Evolutionary conservation across 225 moss, liverwort and hornwort genomes (phyloP), one percentile per base, ranked within the genome.

Genomic region (Neckera pumila): DNA sequence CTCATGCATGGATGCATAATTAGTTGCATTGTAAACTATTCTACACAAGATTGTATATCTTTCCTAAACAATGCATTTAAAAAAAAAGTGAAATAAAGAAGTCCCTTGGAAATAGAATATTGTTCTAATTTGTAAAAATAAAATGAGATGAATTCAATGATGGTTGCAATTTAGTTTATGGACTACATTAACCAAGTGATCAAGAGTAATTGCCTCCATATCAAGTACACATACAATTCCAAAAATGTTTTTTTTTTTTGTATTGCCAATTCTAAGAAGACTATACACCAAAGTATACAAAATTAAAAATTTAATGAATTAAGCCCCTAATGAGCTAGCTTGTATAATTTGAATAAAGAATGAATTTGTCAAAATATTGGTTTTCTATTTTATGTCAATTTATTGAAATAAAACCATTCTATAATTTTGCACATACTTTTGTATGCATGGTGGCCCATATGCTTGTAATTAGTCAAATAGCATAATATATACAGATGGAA

Each of bases 321-420:
- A 20, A 34, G 5, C 7, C 8, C 2, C 14, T 34, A 19, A 13
- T 76, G 51, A 33, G 2, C 5, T 76, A 49, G 8, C 0, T 0
- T 76, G 5, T 1, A 53, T 14, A 53, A 53, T 51, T 34, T 53
- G 22, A 76, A 51, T 22, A 21, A 22, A 0, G 2, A 53, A 23
- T 14, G 2, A 22, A 53, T 51, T 53, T 53, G 14, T 9, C 2
- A 34, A 53, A 51, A 14, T 4, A 53, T 34, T 34, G 34, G 0
- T 76, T 76, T 76, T 21, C 33, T 22, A 76, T 34, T 22, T 14
- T 34, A 34, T 76, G 9, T 76, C 5, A 76, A 5, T 53, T 34
- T 76, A 0, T 76, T 76, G 53, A 34, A 21, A 76, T 76, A 76
- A 51, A 51, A 51, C 21, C 7, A 76, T 8, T 21, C 1, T 21